These are phyloP conservation scores for Scleroderma citrinum DNA, from an alignment of 768 basidiomycete species.

Conservation along the genomic window DNA sequence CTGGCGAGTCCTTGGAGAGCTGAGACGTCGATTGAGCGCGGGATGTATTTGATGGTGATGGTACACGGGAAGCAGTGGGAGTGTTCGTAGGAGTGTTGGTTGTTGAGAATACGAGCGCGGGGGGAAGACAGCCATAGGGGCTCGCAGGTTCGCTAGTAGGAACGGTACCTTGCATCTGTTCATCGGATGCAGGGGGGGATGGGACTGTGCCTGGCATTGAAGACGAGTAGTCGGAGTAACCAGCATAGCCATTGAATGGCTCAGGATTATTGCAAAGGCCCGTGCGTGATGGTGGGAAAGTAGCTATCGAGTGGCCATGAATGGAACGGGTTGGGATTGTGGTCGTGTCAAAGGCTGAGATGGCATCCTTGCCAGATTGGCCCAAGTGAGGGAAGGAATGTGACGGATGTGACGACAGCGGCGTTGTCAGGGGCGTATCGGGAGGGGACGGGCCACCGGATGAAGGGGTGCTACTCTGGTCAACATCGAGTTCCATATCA, in stretches of 20 bases:
- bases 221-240: slow-evolving; percentile 59
- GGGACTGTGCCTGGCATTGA: slow-evolving; percentile 53
- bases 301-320: slow-evolving; percentile 33
- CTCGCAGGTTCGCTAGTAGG: slow-evolving; percentile 29
- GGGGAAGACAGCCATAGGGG: slow-evolving; percentile 52
- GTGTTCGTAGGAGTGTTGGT: slow-evolving; percentile 43
- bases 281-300: slow-evolving; percentile 26
- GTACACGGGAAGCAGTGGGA: slow-evolving; percentile 42
- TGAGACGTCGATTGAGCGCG: slow-evolving; percentile 10
- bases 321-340: slow-evolving; percentile 43
- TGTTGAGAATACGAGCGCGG: slow-evolving; percentile 55
- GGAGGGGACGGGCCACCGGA: slow-evolving; percentile 35
- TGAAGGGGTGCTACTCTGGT: slow-evolving; percentile 51
- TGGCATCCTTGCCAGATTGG: slow-evolving; percentile 27
- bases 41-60: slow-evolving; percentile 19
- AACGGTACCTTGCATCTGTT: slow-evolving; percentile 17
- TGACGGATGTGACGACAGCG: slow-evolving; percentile 31
- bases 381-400: slow-evolving; percentile 28
- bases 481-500: slow-evolving; percentile 76
- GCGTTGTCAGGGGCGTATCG: slow-evolving; percentile 40
- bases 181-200: slow-evolving; percentile 27
- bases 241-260: slow-evolving; percentile 64
- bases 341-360: slow-evolving; percentile 48
- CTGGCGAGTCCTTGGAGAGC: slow-evolving; percentile 19
- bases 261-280: slow-evolving; percentile 34